phyloP scores from a whole-genome alignment of 176 grass and related monocot species.

The Poa pratensis region DNA sequence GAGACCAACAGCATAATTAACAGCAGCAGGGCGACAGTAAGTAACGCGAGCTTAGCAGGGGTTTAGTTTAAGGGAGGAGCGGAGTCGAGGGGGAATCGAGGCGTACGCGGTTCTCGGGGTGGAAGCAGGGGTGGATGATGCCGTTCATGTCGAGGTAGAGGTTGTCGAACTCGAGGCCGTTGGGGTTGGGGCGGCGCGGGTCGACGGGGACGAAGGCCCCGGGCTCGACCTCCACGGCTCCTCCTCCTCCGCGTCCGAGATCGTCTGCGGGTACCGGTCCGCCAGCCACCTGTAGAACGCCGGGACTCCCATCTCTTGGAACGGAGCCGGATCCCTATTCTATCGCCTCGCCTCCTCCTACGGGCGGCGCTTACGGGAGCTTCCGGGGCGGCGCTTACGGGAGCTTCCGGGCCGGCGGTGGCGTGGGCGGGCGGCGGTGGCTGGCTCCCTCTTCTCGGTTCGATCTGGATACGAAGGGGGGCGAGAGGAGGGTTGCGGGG shows the following conservation, averaged over 20 bases:
- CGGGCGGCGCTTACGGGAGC: conserved; percentile 39
- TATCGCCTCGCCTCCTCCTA: conserved; percentile 33
- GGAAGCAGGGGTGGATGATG: conserved; percentile 98
- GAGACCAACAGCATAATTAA: conserved; percentile 25
- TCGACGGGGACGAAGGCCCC: conserved; percentile 80
- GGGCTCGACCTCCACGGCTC: conserved; percentile 66
- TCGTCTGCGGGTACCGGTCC: conserved; percentile 77
- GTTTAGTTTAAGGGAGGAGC: not conserved
- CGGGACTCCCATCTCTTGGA: conserved; percentile 77
- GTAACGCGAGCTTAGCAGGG: not conserved
- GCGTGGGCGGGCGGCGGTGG: conserved; percentile 16
- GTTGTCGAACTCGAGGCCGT: conserved; percentile 97
- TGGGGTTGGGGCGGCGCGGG: conserved; percentile 79
- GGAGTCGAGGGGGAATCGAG: not conserved
- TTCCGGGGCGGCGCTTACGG: conserved; percentile 17
- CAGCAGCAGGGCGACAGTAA: not conserved
- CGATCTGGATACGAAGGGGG: conserved; percentile 41
- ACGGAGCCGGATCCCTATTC: conserved; percentile 24
- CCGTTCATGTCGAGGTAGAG: conserved; percentile 97
- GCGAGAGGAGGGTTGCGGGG: conserved; percentile 1
- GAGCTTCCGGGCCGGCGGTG: conserved; percentile 26
- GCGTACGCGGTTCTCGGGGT: conserved; percentile 84
- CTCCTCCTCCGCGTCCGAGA: conserved; percentile 83
- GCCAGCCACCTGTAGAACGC: conserved; percentile 98
- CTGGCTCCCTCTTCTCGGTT: conserved; percentile 26